Percentiles rank a stretch among this genome's conserved stretches.
These are phyloP conservation scores for Cucurbita argyrosperma DNA, from an alignment of 306 rosid genomes.

Conservation along the genomic window DNA sequence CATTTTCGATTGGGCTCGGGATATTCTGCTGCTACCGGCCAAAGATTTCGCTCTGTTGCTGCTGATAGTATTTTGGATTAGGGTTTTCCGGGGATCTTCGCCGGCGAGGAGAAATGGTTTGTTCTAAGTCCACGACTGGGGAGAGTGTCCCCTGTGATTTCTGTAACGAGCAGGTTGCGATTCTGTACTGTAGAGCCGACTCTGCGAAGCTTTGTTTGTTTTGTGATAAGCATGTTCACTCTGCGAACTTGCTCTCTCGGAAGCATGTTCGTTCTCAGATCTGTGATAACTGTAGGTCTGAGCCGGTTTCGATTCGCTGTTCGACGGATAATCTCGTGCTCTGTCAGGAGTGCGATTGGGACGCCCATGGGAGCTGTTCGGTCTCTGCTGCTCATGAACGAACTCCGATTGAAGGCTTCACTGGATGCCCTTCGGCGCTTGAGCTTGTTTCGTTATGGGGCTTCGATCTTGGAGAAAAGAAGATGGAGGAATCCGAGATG, in stretches of 20 bases:
- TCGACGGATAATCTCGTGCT: slow-evolving; percentile 45
- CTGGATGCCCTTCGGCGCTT: slow-evolving; percentile 43
- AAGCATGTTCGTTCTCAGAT: slow-evolving; percentile 52
- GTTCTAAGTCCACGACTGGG: slow-evolving; percentile 13
- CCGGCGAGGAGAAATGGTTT: slow-evolving; percentile 18
- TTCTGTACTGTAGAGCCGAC: slow-evolving; percentile 56
- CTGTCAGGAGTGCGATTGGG: slow-evolving; percentile 51
- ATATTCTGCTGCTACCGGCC: neutral
- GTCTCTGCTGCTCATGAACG: slow-evolving; percentile 33
- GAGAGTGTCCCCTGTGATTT: slow-evolving; percentile 41
- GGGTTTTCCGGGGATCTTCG: slow-evolving; percentile 1
- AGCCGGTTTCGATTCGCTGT: slow-evolving; percentile 44
- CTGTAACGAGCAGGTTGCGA: slow-evolving; percentile 34
- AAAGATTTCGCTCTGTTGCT: too few species aligned
- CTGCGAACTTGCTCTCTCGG: slow-evolving; percentile 42
- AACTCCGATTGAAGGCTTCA: slow-evolving; percentile 27
- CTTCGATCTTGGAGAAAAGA: slow-evolving; percentile 22
- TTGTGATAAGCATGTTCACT: slow-evolving; percentile 60
- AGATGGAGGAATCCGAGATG: slow-evolving; percentile 2
- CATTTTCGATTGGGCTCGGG: neutral
- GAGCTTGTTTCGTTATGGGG: slow-evolving; percentile 48
- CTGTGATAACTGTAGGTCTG: slow-evolving; percentile 47
- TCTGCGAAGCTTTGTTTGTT: slow-evolving; percentile 56
- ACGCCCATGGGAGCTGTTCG: slow-evolving; percentile 37
- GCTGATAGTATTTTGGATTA: neutral